These are phyloP conservation scores for Fraxinus baroniana DNA, from an alignment of 305 asterid species.

Conservation along the genomic window DNA sequence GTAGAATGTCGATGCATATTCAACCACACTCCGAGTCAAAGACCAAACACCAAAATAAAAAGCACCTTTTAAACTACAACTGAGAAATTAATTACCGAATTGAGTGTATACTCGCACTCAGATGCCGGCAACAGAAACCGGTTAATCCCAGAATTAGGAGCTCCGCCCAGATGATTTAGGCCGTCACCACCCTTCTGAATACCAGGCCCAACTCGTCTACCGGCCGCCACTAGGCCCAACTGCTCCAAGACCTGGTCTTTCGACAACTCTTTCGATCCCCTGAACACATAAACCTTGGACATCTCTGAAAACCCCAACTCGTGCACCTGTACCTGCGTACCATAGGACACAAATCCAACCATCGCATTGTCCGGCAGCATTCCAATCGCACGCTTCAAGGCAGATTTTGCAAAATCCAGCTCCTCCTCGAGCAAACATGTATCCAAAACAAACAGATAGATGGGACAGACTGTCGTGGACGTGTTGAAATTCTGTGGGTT, in stretches of 20 bases:
- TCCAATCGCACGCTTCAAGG: constrained; percentile 79
- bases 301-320: constrained; percentile 88
- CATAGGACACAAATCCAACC: constrained; percentile 93
- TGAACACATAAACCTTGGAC: constrained; percentile 84
- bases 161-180: constrained; percentile 47
- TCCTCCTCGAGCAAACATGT: constrained; percentile 98
- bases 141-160: constrained; percentile 46
- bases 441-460: constrained; percentile 82
- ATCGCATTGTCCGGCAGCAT: constrained; percentile 86
- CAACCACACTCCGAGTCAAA: background rate
- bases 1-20: background rate
- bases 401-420: constrained; percentile 77
- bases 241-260: constrained; percentile 95
- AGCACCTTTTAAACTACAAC: background rate
- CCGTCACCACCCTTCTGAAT: constrained; percentile 65
- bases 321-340: constrained; percentile 96
- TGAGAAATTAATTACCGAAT: constrained; percentile 48
- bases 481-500: constrained; percentile 50
- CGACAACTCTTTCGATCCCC: constrained; percentile 78
- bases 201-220: constrained; percentile 49
- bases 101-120: constrained; percentile 77
- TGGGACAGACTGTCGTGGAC: constrained; percentile 28
- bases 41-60: background rate
- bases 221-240: constrained; percentile 67
- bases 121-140: constrained; percentile 88